A percentile compares a stretch with the other conserved stretches of the same genome.
These are phyloP conservation scores for Colletotrichum brevisporum DNA, from an alignment of 2,329 filamentous ascomycete species.

Conservation along the genomic window DNA sequence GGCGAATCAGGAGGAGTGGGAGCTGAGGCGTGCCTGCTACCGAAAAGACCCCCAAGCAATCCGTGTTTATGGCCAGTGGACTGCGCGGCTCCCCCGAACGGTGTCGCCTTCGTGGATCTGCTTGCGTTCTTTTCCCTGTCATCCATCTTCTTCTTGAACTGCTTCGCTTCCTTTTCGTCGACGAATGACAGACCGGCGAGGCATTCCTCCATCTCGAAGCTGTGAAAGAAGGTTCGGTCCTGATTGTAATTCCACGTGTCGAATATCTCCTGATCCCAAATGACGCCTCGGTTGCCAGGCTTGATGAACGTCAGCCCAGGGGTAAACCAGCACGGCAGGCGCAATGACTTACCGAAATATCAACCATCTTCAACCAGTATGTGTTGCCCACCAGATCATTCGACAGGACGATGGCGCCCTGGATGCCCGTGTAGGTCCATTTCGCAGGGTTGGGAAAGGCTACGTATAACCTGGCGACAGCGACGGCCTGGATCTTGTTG, in stretches of 20 bases:
- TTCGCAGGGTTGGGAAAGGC: slow-evolving; percentile 86
- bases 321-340: slow-evolving; percentile 26
- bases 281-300: slow-evolving; percentile 84
- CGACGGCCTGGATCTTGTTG: slow-evolving; percentile 98
- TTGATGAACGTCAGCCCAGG: slow-evolving; percentile 53
- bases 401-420: slow-evolving; percentile 90
- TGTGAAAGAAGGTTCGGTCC: slow-evolving; percentile 97
- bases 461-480: slow-evolving; percentile 92
- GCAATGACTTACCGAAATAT: slow-evolving; percentile 82
- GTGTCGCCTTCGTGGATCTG: slow-evolving; percentile 85
- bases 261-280: slow-evolving; percentile 99
- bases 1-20: slow-evolving; percentile 72
- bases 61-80: slow-evolving; percentile 60
- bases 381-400: slow-evolving; percentile 97
- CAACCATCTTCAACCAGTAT: slow-evolving; percentile 97
- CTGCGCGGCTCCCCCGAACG: slow-evolving; percentile 72
- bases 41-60: slow-evolving; percentile 73
- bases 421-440: slow-evolving; percentile 96
- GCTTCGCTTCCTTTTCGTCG: slow-evolving; percentile 97
- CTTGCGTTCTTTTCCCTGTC: slow-evolving; percentile 96
- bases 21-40: slow-evolving; percentile 71
- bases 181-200: slow-evolving; percentile 91
- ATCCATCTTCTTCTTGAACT: slow-evolving; percentile 97
- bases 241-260: slow-evolving; percentile 96
- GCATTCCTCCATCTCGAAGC: slow-evolving; percentile 95